These are phyloP conservation scores for Ophiorrhiza pumila DNA, from an alignment of 257 asterid genomes.

Conservation along the genomic window DNA sequence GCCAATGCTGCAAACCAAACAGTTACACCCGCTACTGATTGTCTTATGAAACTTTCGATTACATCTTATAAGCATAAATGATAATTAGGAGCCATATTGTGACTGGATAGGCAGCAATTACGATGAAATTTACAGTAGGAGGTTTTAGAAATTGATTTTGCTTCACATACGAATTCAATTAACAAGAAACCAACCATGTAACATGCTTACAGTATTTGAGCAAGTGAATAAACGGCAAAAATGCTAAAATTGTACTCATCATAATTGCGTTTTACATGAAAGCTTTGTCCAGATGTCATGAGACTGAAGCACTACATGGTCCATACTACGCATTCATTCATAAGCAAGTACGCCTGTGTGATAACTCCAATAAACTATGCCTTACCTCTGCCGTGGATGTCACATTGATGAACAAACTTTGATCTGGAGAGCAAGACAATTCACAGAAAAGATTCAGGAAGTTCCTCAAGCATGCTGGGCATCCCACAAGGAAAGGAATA, in stretches of 20 bases:
- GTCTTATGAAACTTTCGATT: neutral
- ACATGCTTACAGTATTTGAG: neutral
- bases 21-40: neutral
- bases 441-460: constrained; percentile 94
- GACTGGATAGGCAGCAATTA: neutral
- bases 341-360: neutral
- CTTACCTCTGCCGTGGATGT: constrained; percentile 64
- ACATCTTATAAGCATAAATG: neutral
- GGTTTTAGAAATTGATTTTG: neutral
- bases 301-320: neutral
- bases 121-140: neutral
- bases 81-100: neutral
- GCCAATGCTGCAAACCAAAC: neutral
- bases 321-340: neutral
- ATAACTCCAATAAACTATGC: constrained; percentile 22
- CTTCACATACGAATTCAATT: neutral
- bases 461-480: constrained; percentile 97
- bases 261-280: neutral
- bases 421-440: constrained; percentile 91
- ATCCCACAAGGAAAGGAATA: constrained; percentile 92
- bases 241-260: neutral
- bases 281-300: neutral
- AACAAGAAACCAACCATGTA: neutral
- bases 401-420: constrained; percentile 89
- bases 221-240: neutral